phyloP scores from a whole-genome alignment of 148 eudicot species.

The Diospyros kaki region DNA sequence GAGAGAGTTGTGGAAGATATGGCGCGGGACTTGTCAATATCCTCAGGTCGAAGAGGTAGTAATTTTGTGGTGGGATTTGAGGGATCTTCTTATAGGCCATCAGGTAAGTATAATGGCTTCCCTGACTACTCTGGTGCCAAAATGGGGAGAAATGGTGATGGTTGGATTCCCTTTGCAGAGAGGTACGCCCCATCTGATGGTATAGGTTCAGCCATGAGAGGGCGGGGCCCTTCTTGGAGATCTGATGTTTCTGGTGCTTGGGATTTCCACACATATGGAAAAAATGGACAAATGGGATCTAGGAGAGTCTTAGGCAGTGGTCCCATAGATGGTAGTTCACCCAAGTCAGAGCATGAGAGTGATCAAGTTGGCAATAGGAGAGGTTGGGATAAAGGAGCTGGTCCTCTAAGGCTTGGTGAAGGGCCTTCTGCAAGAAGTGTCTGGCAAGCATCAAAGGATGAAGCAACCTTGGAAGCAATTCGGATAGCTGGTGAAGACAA shows the following conservation, averaged over 20 bases:
- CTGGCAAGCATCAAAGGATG: constrained; percentile 99
- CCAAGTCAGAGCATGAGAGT: constrained; percentile 55
- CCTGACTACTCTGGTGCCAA: constrained; percentile 52
- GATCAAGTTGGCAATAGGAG: constrained; percentile 65
- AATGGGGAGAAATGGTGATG: constrained; percentile 48
- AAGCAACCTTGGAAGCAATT: constrained; percentile 94
- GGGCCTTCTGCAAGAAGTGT: constrained; percentile 98
- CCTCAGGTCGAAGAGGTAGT: constrained; percentile 64
- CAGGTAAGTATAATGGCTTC: constrained; percentile 66
- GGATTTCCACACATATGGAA: constrained; percentile 64
- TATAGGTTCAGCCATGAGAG: constrained; percentile 39
- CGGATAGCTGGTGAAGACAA: constrained; percentile 86
- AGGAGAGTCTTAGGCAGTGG: constrained; percentile 55
- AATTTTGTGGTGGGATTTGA: constrained; percentile 56
- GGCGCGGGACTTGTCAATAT: constrained; percentile 80
- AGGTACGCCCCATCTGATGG: constrained; percentile 51
- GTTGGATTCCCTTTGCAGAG: constrained; percentile 59
- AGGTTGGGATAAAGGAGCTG: constrained; percentile 75
- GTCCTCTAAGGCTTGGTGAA: constrained; percentile 76
- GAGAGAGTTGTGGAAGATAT: constrained; percentile 98
- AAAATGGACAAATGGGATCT: constrained; percentile 51
- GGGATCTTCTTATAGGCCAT: constrained; percentile 60
- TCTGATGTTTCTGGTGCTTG: constrained; percentile 55
- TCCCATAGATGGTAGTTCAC: constrained; percentile 60
- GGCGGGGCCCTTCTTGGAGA: constrained; percentile 62